Conservation (phyloP, 257 asterid species). For the Paraleonurus japonicus region DNA sequence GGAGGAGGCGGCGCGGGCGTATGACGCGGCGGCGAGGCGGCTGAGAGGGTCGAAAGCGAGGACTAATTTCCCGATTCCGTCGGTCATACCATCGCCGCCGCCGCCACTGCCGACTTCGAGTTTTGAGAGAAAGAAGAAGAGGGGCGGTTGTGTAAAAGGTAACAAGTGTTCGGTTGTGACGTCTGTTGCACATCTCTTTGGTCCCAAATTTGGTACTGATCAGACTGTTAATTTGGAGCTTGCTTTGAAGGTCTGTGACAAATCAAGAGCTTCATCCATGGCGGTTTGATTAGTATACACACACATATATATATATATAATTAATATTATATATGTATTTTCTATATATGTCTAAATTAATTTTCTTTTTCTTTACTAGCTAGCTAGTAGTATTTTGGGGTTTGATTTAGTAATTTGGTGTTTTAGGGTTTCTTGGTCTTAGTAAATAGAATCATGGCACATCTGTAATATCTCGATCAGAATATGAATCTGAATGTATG, state of each 20-base stretch:
- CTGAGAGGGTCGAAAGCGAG: constrained; percentile 71
- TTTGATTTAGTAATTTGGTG: background rate
- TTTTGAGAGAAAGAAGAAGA: constrained; percentile 13
- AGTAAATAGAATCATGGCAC: background rate
- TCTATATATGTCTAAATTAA: background rate
- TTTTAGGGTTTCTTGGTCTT: constrained; percentile 11
- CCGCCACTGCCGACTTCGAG: constrained; percentile 20
- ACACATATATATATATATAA: background rate
- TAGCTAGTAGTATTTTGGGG: background rate
- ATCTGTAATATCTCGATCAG: background rate
- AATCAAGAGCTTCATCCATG: background rate
- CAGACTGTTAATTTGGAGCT: constrained; percentile 48
- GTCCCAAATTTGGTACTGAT: constrained; percentile 5
- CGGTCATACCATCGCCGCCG: constrained; percentile 42
- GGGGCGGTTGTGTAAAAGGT: background rate
- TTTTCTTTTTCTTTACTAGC: background rate
- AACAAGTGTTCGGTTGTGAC: constrained; percentile 59
- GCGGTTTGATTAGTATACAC: background rate
- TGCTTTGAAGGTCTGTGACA: constrained; percentile 42
- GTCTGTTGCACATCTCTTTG: constrained; percentile 56
- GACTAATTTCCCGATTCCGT: constrained; percentile 63
- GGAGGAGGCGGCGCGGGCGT: constrained; percentile 90
- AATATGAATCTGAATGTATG: background rate
- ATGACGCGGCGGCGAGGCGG: constrained; percentile 89
- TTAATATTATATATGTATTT: background rate